Base-by-base conservation (phyloP, 805 yeast species). In the Starmerella apis region DNA sequence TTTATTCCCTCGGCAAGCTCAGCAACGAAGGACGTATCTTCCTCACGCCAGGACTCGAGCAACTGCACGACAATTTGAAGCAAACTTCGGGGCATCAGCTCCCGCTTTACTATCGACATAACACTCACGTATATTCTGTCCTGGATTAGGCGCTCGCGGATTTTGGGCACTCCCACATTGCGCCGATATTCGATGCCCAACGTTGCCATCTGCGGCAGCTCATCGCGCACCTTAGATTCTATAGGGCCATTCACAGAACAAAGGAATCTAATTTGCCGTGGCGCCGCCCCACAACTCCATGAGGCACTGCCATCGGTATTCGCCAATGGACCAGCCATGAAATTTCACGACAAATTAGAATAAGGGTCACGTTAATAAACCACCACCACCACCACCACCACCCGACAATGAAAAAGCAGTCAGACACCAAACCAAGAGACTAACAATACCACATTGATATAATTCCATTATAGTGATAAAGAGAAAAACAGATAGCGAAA, bases 201-300 rank as follows among this genome's bases (percentile, higher is more conserved):
- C 16, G 85, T 79, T 14, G 90, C 81, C 41, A 73, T 70, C 14
- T 83, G 80, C 10, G 96, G 95, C 30, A 80, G 65, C 63, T 90
- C 97, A 62, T 87, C 95, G 58, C 90, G 76, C 13, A 78, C 66
- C 63, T 81, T 82, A 10, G 86, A 80, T 60, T 90, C 96, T 27
- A 90, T 75, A 0, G 98, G 98, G 0, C 98, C 98, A 1, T 88
- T 76, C 0, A 90, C 88, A 0, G 95, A 79, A 38, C 81, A 78
- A 2, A 88, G 66, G 3, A 56, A 30, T 25, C 49, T 20, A 5
- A 55, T 43, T 4, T 44, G 42, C 28, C 37, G 49, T 9, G 47
- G 48, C 7, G 47, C 75, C 77, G n/a, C 68, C 63, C 67, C 51
- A 7, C 39, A 28, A 10, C n/a, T 62, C 50, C 80, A 70, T 22